phyloP scores from a whole-genome alignment of 306 rosid genomes.

The Dalbergia cochinchinensis region DNA sequence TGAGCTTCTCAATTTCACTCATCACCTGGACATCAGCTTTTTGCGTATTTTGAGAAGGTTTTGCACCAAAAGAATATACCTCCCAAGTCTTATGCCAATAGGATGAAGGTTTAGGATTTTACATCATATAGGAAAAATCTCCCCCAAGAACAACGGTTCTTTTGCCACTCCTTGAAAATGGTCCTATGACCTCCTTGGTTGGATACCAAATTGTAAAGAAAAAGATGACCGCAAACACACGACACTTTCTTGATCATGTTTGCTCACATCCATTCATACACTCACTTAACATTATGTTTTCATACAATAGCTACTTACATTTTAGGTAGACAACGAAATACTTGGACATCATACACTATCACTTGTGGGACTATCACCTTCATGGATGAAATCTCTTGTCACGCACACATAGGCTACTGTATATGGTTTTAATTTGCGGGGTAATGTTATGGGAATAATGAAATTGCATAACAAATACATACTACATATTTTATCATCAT shows the following conservation, averaged over 20 bases:
- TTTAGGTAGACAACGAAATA: background rate
- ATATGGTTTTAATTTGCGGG: background rate
- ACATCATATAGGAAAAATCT: background rate
- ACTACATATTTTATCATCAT: too few relatives aligned
- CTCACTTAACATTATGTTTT: background rate
- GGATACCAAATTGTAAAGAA: slow-evolving; percentile 28
- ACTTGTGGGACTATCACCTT: background rate
- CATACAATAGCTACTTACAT: background rate
- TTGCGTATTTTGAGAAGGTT: background rate
- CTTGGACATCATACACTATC: background rate
- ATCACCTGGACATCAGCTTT: background rate
- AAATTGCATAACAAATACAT: too few relatives aligned
- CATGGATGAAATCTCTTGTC: background rate
- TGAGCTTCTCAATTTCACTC: slow-evolving; percentile 7
- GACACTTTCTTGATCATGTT: background rate
- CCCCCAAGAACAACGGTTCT: background rate
- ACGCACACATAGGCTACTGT: background rate
- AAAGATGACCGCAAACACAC: slow-evolving; percentile 15
- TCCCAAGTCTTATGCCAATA: slow-evolving; percentile 6
- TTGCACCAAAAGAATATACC: background rate
- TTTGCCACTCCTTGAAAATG: slow-evolving; percentile 35
- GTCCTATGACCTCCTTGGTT: background rate
- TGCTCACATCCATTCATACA: background rate
- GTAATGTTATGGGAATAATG: too few relatives aligned
- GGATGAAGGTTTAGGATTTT: background rate